Evolutionary conservation across 2,329 filamentous ascomycete species (phyloP), one percentile per base, ranked within the genome.

Genomic region (Pseudocercospora vitis): DNA sequence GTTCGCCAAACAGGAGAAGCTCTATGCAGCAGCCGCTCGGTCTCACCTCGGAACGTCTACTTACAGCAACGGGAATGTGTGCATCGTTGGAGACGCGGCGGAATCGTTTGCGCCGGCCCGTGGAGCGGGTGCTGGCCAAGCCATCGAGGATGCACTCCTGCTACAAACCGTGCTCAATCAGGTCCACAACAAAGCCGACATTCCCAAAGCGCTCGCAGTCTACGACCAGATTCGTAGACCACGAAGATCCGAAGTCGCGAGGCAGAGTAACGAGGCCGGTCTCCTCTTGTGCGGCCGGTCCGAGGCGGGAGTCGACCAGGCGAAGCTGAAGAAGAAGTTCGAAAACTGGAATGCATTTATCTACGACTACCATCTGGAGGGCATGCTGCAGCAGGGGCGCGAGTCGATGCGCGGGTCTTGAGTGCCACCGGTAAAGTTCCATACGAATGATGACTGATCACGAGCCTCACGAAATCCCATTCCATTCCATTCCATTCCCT

Each of bases 131-230:
- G 58, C 58, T 9, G 58, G 56, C 7, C 56, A 61, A 50, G 58
- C 56, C 3, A 49, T 61, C 33, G 60, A 62, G 42, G 60, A 62
- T 26, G 58, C 58, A 4, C 53, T 61, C 18, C 29, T 62, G 1
- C 48, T 62, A 12, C 48, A 50, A 21, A 71, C 74, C 2, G 63
- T 84, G 0, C 68, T 85, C 0, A 74, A 72, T 0, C 71, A 77
- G 28, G 69, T 76, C 2, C 53, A 58, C 0, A 66, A 57, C 0
- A 55, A 60, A 0, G 52, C 61, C 0, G 71, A 78, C 6, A 64
- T 54, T 71, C 63, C 35, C 72, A 67, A 7, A 78, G 52, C 50
- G n/a, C 46, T 60, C 23, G 37, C 24, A 12, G 49, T 52, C 5
- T 60, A 56, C 29, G 53, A 60, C 29, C 19, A n/a, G 4, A 18